Evolutionary conservation across 2,329 filamentous ascomycete genomes (phyloP).

Genomic region (Colletotrichum nymphaeae): DNA sequence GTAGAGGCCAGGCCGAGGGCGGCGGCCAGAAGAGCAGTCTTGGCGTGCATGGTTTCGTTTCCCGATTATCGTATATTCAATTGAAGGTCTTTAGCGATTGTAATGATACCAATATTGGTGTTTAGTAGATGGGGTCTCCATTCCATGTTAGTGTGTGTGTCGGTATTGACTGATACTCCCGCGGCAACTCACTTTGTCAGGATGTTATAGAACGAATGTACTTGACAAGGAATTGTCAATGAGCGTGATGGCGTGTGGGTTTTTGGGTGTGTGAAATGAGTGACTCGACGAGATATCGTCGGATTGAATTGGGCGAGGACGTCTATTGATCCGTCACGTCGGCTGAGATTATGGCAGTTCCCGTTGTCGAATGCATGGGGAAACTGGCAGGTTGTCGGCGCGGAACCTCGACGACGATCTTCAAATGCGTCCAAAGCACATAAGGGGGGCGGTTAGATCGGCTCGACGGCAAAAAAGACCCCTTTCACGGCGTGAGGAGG

Average conservation of each 20-base stretch:
- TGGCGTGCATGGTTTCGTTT: conserved; percentile 60
- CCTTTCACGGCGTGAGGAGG: conserved; percentile 8
- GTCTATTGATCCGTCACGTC: conserved; percentile 31
- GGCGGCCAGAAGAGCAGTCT: conserved; percentile 58
- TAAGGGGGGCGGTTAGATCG: conserved; percentile 5
- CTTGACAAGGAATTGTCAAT: conserved; percentile 66
- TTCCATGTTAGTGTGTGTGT: conserved; percentile 14
- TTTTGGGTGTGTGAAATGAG: conserved; percentile 34
- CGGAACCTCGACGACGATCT: conserved; percentile 26
- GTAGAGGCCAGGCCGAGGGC: conserved; percentile 60
- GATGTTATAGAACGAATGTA: conserved; percentile 66
- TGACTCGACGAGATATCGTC: conserved; percentile 38
- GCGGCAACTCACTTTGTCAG: conserved; percentile 51
- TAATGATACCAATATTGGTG: conserved; percentile 22
- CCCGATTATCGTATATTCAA: conserved; percentile 8
- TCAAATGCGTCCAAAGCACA: conserved; percentile 24
- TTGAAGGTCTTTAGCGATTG: conserved; percentile 32
- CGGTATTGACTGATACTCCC: too few relatives aligned
- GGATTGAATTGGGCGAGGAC: conserved; percentile 18
- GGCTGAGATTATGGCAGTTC: conserved; percentile 9
- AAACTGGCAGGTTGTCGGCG: conserved; percentile 28
- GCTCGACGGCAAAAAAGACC: not conserved
- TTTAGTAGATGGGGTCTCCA: conserved; percentile 1
- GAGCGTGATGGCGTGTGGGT: conserved; percentile 52
- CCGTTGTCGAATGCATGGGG: conserved; percentile 33